Percentiles rank a stretch among this genome's conserved stretches.
Conservation (phyloP, 345 rosid genomes). For the Sisymbrium altissimum region DNA sequence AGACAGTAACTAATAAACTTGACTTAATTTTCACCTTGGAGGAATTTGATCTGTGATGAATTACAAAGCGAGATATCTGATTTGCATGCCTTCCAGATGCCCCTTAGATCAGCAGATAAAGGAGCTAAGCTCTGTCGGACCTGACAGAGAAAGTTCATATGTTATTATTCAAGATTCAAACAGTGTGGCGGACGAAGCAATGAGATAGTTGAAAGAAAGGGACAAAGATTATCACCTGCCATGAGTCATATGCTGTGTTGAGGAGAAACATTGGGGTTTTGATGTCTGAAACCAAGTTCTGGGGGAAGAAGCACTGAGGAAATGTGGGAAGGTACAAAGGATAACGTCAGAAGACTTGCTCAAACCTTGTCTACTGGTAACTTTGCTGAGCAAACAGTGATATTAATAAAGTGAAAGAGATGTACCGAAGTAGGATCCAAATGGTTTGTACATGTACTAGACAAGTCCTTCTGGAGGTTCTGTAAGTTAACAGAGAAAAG, state of each 20-base stretch:
- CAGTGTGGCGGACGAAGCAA: neutral
- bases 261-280: constrained; percentile 76
- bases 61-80: constrained; percentile 54
- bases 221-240: constrained; percentile 58
- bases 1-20: no score
- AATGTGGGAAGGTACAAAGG: constrained; percentile 3
- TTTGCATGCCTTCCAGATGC: constrained; percentile 62
- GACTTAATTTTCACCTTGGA: constrained; percentile 47
- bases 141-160: constrained; percentile 34
- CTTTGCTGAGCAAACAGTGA: neutral
- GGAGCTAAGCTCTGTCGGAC: constrained; percentile 68
- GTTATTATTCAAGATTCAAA: neutral
- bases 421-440: constrained; percentile 77
- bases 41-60: constrained; percentile 57
- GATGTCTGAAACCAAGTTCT: constrained; percentile 57
- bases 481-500: constrained; percentile 16
- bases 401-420: neutral
- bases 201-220: neutral
- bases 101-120: constrained; percentile 62
- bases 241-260: constrained; percentile 73
- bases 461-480: constrained; percentile 66
- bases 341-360: neutral
- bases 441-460: constrained; percentile 59
- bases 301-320: constrained; percentile 82
- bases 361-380: neutral